These are phyloP conservation scores for Fusarium sp. DNA, from an alignment of 2,329 filamentous ascomycete species.

Conservation along the genomic window DNA sequence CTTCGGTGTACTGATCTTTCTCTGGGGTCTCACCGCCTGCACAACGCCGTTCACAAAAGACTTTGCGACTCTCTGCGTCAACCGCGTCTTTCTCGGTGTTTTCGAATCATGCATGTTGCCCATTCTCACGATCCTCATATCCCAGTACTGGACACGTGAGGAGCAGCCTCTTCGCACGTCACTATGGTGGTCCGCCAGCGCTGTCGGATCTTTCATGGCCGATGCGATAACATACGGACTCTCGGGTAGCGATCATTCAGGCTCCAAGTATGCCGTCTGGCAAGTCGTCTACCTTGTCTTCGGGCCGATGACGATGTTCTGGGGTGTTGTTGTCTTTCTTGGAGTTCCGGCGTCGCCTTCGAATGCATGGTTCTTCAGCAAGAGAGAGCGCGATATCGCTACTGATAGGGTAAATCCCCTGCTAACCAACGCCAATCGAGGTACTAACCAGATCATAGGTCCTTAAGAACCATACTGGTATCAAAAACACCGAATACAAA, in stretches of 20 bases:
- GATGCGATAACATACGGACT: neutral
- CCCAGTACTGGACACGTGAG: neutral
- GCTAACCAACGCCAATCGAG: too few species aligned
- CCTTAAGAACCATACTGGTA: neutral
- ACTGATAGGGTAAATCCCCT: neutral
- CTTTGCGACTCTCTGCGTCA: neutral
- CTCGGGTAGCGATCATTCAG: neutral
- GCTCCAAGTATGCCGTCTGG: neutral
- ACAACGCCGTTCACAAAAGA: neutral
- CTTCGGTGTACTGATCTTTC: neutral
- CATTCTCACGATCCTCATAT: neutral
- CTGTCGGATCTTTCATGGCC: neutral
- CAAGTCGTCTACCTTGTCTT: neutral
- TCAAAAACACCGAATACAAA: neutral
- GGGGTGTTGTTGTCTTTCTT: neutral
- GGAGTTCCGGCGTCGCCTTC: neutral
- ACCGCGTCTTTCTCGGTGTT: neutral
- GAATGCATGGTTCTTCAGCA: neutral
- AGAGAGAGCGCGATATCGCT: rapidly evolving
- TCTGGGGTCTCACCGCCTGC: neutral
- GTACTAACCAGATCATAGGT: neutral
- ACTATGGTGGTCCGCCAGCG: neutral
- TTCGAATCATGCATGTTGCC: neutral
- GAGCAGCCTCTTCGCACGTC: neutral
- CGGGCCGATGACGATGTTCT: neutral